These are phyloP conservation scores for Xylariaceae sp. DNA, from an alignment of 2,329 filamentous ascomycete species.

Conservation along the genomic window DNA sequence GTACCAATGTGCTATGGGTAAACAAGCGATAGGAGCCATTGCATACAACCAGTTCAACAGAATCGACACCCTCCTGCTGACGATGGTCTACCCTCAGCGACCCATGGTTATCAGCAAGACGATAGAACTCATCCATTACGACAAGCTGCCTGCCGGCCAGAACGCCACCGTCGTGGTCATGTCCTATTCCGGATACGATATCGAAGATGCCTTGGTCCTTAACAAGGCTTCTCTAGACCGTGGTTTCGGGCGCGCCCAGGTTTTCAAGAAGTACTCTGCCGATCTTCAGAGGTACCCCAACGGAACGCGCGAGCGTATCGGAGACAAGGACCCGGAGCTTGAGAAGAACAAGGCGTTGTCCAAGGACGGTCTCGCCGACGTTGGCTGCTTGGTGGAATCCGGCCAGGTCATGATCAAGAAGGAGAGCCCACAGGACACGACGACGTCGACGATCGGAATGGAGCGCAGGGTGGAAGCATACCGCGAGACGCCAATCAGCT, in stretches of 20 bases:
- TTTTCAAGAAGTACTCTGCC: constrained; percentile 90
- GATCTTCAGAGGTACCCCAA: constrained; percentile 87
- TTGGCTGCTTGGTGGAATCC: constrained; percentile 70
- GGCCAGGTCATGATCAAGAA: constrained; percentile 92
- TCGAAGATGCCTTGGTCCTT: constrained; percentile 92
- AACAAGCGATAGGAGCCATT: constrained; percentile 97
- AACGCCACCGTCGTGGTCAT: constrained; percentile 98
- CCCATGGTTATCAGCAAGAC: constrained; percentile 97
- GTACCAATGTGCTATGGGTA: constrained; percentile 99
- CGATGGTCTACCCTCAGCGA: constrained; percentile 95
- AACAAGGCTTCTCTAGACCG: constrained; percentile 95
- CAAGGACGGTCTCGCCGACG: constrained; percentile 79
- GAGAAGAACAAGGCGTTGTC: constrained; percentile 69
- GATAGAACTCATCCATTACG: constrained; percentile 93
- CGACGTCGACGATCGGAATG: constrained; percentile 61
- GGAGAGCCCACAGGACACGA: constrained; percentile 71
- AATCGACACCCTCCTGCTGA: constrained; percentile 92
- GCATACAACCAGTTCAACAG: constrained; percentile 97
- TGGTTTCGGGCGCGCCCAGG: constrained; percentile 93
- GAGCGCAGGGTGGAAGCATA: constrained; percentile 59
- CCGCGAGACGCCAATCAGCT: constrained; percentile 65
- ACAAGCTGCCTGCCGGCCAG: constrained; percentile 93
- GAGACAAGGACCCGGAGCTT: constrained; percentile 56
- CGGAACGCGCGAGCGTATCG: constrained; percentile 62
- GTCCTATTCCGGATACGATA: constrained; percentile 99